phyloP scores from a whole-genome alignment of 1,284 basidiomycete species.

The Ganoderma lingzhi region DNA sequence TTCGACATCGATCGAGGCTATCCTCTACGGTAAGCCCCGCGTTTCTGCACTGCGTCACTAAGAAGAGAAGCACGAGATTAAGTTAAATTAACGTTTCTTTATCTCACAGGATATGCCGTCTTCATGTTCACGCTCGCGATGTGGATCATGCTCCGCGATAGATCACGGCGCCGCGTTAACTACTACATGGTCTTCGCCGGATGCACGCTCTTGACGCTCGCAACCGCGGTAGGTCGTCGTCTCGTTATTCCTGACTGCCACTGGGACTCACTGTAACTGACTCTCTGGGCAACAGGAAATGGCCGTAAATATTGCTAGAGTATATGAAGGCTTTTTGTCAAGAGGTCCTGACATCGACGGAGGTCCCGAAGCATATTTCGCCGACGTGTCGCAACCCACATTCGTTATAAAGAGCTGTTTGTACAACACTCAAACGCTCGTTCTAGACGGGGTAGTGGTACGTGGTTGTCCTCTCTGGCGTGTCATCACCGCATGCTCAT shows the following conservation, averaged over 20 bases:
- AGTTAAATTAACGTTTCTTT: neutral
- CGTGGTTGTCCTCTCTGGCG: neutral
- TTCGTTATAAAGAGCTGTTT: slow-evolving; percentile 23
- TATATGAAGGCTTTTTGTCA: slow-evolving; percentile 4
- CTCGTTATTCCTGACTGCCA: slow-evolving; percentile 3
- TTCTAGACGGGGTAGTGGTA: slow-evolving; percentile 15
- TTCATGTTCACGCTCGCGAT: slow-evolving; percentile 41
- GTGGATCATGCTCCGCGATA: slow-evolving; percentile 31
- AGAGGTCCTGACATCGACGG: neutral
- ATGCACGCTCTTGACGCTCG: slow-evolving; percentile 34
- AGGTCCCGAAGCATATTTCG: slow-evolving; percentile 36
- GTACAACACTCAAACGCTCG: slow-evolving; percentile 29
- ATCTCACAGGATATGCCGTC: slow-evolving; percentile 36
- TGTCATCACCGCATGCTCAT: slow-evolving; percentile 22
- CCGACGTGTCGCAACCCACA: slow-evolving; percentile 38
- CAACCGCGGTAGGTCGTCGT: slow-evolving; percentile 34
- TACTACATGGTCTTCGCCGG: slow-evolving; percentile 29
- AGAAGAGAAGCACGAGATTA: neutral
- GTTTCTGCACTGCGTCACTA: neutral
- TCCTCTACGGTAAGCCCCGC: slow-evolving; percentile 37
- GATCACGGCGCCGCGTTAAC: slow-evolving; percentile 31
- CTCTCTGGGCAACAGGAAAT: slow-evolving; percentile 33
- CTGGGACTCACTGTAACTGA: neutral
- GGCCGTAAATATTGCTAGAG: slow-evolving; percentile 29
- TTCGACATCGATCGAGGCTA: slow-evolving; percentile 37